phyloP scores from a whole-genome alignment of 1,284 basidiomycete species.

The Cryptococcus jaspeensis region DNA sequence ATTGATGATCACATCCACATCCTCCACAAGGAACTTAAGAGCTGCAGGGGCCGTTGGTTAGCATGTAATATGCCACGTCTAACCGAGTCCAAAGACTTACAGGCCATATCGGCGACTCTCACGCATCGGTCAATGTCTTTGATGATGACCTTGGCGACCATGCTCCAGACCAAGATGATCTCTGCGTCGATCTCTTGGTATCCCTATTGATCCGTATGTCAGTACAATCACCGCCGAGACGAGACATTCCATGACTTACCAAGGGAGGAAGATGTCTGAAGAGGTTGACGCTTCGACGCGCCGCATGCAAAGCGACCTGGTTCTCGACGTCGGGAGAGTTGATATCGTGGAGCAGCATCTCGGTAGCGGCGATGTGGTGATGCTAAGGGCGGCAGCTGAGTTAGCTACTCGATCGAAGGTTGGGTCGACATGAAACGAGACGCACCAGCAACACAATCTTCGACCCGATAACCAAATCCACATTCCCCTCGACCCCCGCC shows the following conservation, averaged over 20 bases:
- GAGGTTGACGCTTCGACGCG: conserved; percentile 33
- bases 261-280: conserved; percentile 33
- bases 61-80: neutral
- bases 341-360: conserved; percentile 45
- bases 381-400: conserved; percentile 25
- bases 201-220: conserved; percentile 18
- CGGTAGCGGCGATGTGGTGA: conserved; percentile 35
- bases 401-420: no score
- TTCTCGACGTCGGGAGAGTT: conserved; percentile 43
- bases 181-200: conserved; percentile 42
- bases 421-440: neutral
- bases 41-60: conserved; percentile 3
- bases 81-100: conserved; percentile 7
- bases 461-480: conserved; percentile 25
- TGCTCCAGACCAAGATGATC: conserved; percentile 41
- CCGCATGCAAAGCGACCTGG: conserved; percentile 34
- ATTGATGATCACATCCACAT: conserved; percentile 27
- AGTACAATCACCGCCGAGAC: no score
- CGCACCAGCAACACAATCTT: conserved; percentile 36
- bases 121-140: conserved; percentile 40
- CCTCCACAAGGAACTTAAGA: conserved; percentile 17
- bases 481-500: conserved; percentile 32
- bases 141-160: conserved; percentile 40
- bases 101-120: conserved; percentile 23
- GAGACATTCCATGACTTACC: conserved; percentile 20